Conservation (phyloP, 176 grass and related monocot genomes). For the Typha latifolia region DNA sequence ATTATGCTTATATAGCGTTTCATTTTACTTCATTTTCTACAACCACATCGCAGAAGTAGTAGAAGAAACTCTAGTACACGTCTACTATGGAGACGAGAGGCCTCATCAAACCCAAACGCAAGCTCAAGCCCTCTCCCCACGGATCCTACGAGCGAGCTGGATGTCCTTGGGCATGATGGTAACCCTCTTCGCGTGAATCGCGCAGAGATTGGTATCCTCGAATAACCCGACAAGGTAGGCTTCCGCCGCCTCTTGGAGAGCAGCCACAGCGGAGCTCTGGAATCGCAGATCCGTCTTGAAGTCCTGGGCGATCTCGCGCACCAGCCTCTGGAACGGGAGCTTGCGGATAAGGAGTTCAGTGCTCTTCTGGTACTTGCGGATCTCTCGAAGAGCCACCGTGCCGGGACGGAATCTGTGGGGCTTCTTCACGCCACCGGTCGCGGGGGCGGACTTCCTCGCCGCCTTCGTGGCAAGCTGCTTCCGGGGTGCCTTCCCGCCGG, state of each 20-base stretch:
- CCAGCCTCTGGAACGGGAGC: slow-evolving; percentile 67
- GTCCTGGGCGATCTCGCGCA: slow-evolving; percentile 78
- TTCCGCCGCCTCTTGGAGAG: slow-evolving; percentile 77
- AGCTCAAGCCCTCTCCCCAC: slow-evolving; percentile 70
- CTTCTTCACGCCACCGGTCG: slow-evolving; percentile 89
- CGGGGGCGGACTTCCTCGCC: slow-evolving; percentile 72
- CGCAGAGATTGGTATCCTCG: slow-evolving; percentile 93
- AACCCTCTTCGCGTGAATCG: slow-evolving; percentile 82
- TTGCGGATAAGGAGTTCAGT: slow-evolving; percentile 89
- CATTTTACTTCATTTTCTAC: too few relatives aligned
- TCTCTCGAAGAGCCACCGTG: slow-evolving; percentile 65
- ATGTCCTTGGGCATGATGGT: slow-evolving; percentile 99
- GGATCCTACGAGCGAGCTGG: slow-evolving; percentile 73
- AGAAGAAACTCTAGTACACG: too few relatives aligned
- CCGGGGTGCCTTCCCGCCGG: slow-evolving; percentile 64
- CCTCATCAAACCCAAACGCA: not conserved
- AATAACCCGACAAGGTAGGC: slow-evolving; percentile 79
- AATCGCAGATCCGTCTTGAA: slow-evolving; percentile 91
- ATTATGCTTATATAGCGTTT: too few relatives aligned
- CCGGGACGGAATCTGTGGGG: slow-evolving; percentile 63
- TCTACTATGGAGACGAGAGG: too few relatives aligned
- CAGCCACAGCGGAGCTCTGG: slow-evolving; percentile 50
- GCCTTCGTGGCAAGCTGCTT: slow-evolving; percentile 94
- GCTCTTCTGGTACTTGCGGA: slow-evolving; percentile 95
- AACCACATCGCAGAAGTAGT: too few relatives aligned